Evolutionary conservation across 2,329 filamentous ascomycete species (phyloP).

Genomic region (Periglandula ipomoeae): DNA sequence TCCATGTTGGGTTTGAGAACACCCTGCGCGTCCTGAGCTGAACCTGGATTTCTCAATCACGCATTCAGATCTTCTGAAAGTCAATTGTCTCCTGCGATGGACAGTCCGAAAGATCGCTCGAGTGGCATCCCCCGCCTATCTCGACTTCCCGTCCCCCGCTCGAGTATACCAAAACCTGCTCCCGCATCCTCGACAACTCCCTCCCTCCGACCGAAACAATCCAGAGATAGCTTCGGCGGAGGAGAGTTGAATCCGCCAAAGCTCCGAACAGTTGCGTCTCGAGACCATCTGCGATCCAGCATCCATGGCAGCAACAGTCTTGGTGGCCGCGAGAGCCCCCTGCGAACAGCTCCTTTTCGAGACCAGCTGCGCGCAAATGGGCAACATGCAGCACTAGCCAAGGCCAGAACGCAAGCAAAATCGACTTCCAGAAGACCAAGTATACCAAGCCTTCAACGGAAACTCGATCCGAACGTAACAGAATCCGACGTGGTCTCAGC

Average conservation of each 20-base stretch:
- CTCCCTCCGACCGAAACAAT: not conserved
- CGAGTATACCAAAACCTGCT: constrained; percentile 22
- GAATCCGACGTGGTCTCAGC: not conserved
- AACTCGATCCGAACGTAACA: constrained; percentile 4
- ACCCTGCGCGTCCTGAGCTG: not conserved
- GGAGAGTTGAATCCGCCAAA: constrained; percentile 30
- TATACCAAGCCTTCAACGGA: constrained; percentile 5
- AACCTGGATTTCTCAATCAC: too few relatives aligned
- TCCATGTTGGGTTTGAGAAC: not conserved
- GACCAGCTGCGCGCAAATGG: constrained; percentile 13
- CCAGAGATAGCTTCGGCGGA: constrained; percentile 8
- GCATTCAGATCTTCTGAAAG: too few relatives aligned
- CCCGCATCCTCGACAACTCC: constrained; percentile 17
- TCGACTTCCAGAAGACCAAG: constrained; percentile 10
- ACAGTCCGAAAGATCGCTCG: constrained; percentile 25
- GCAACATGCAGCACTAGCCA: constrained; percentile 4
- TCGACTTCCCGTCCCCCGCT: constrained; percentile 27
- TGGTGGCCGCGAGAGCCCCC: constrained; percentile 11
- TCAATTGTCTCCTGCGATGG: too few relatives aligned
- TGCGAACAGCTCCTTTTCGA: constrained; percentile 11
- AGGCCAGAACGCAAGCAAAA: constrained; percentile 8
- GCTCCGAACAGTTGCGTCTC: constrained; percentile 30
- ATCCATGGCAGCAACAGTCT: constrained; percentile 12
- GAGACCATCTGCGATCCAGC: constrained; percentile 26
- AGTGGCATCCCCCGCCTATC: constrained; percentile 29